Evolutionary conservation across 2,329 filamentous ascomycete genomes (phyloP).

Genomic region (Daldinia eschscholtzii): DNA sequence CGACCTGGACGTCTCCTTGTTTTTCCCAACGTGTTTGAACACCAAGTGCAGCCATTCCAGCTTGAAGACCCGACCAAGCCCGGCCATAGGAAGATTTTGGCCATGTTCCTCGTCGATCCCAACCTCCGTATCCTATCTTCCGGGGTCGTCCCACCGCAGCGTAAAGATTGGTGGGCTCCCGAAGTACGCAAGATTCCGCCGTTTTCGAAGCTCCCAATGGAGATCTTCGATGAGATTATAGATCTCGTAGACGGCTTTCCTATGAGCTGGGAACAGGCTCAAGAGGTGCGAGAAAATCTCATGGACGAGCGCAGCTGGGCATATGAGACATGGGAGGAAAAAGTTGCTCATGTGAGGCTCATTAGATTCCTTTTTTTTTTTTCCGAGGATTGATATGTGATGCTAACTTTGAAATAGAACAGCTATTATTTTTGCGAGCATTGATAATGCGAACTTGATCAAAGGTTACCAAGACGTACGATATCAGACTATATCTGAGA

Average conservation of each 20-base stretch:
- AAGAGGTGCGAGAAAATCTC: conserved; percentile 38
- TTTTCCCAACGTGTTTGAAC: conserved; percentile 68
- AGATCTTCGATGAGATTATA: conserved; percentile 48
- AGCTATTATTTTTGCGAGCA: conserved; percentile 12
- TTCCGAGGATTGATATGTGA: neutral
- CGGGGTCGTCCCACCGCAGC: conserved; percentile 57
- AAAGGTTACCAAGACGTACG: neutral
- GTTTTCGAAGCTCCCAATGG: conserved; percentile 54
- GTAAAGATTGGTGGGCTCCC: conserved; percentile 54
- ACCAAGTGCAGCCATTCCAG: conserved; percentile 63
- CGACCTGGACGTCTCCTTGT: conserved; percentile 63
- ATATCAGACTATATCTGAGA: neutral
- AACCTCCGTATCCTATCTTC: conserved; percentile 62
- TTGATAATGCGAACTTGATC: neutral
- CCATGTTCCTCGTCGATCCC: conserved; percentile 71
- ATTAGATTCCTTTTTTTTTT: neutral
- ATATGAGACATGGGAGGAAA: conserved; percentile 3
- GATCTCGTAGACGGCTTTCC: conserved; percentile 44
- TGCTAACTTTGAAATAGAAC: conserved; percentile 5
- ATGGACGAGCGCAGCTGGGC: conserved; percentile 44
- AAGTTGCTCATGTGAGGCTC: conserved; percentile 14
- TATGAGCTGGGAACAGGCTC: conserved; percentile 47
- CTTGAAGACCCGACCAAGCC: conserved; percentile 63
- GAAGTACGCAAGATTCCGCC: conserved; percentile 39
- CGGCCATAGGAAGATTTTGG: conserved; percentile 68